Base-by-base conservation (phyloP, 2,329 filamentous ascomycete species). In the Cladosporium colombiae region DNA sequence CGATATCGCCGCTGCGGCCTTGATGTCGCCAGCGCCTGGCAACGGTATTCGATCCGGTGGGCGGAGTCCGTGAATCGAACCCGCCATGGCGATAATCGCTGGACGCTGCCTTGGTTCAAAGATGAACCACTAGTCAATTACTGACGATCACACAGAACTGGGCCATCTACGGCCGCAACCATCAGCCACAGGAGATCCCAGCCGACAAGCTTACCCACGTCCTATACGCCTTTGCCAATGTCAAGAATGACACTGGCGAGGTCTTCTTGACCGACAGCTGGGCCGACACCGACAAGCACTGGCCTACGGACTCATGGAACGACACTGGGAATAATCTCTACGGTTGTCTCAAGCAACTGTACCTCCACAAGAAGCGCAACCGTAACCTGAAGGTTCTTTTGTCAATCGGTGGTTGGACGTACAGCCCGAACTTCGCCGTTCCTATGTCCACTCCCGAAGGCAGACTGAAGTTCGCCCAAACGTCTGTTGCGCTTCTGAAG, bases 181-280 rank as follows among this genome's bases (percentile, higher is more conserved):
- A 93, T 76, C 85, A 88, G 16, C 92, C 93, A 0, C 89, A 95
- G 74, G 87, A 96, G 74, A 84, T 97, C 14, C 91, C 91, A 0
- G 87, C 84, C 6, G 85, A 92, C 63, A 89, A 91, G 60, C 85
- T 97, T 53, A 97, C 93, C 0, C 94, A 98, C 74, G 80, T 97
- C 5, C 86, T 97, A 21, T 97, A 97, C 73, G 85, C 93, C 16
- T 97, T 97, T 79, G 93, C 91, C 74, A 95, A 97, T 76, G 87
- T 96, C 68, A 85, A 86, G 11, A 83, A 88, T 7, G 90, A 93
- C 2, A 87, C 85, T 37, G 93, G 93, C 63, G 91, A 95, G 79
- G 92, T 94, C 11, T 85, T 83, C 74, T 81, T 91, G 2, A 88
- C 85, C 1, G 91, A 94, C 71, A 79, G 81, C 1, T 92, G 85